Conservation (phyloP, 2,329 filamentous ascomycete genomes). For the Mollisiaceae sp. region DNA sequence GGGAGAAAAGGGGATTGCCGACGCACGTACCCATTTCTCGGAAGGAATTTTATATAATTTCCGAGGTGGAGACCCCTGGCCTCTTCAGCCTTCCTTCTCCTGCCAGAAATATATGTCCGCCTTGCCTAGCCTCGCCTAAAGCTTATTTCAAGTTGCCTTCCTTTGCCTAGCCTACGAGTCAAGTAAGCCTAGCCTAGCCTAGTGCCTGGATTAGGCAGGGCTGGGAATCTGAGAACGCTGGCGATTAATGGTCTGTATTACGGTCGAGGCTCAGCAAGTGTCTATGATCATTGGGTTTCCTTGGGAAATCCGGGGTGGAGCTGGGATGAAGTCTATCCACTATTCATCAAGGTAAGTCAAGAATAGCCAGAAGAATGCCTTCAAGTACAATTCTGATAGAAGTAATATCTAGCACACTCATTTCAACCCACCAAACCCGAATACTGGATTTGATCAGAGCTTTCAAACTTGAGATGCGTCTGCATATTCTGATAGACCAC, state of each 20-base stretch:
- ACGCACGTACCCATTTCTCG: no score
- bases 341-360: constrained; percentile 39
- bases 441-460: constrained; percentile 15
- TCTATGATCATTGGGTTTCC: constrained; percentile 46
- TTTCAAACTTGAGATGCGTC: constrained; percentile 14
- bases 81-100: no score
- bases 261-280: constrained; percentile 30
- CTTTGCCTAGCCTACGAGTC: no score
- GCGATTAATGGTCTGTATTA: constrained; percentile 45
- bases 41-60: no score
- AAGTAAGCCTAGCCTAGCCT: no score
- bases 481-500: constrained; percentile 23
- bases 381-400: neutral
- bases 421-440: constrained; percentile 5
- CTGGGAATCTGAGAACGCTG: no score
- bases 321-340: constrained; percentile 46
- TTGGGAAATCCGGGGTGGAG: constrained; percentile 50
- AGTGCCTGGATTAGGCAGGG: no score
- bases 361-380: neutral
- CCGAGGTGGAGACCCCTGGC: no score
- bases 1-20: no score
- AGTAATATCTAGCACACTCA: neutral
- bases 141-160: no score
- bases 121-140: no score
- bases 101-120: no score